A percentile compares a stretch with the other conserved stretches of the same genome.
Conservation (phyloP, 192 early-diverging fungal genomes). For the Coemansia sp. region DNA sequence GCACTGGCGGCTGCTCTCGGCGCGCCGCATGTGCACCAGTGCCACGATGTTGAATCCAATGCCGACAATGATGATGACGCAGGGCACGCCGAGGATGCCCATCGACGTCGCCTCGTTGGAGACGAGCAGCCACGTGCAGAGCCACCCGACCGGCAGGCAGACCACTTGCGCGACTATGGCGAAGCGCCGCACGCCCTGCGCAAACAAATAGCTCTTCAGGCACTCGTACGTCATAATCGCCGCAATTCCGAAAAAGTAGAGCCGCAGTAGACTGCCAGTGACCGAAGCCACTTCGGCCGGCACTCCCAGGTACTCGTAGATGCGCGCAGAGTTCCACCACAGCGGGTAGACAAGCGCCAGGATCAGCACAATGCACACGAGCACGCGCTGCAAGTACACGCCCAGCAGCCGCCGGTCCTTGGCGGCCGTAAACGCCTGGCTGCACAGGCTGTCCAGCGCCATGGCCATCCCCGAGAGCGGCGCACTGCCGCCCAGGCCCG, state of each 20-base stretch:
- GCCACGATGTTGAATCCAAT: conserved; percentile 57
- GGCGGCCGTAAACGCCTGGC: conserved; percentile 71
- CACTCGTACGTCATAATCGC: conserved; percentile 79
- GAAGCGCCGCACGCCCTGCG: conserved; percentile 89
- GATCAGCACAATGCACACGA: conserved; percentile 70
- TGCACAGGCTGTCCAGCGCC: conserved; percentile 77
- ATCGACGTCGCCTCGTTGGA: conserved; percentile 54
- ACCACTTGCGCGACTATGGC: conserved; percentile 71
- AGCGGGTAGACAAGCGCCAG: conserved; percentile 72
- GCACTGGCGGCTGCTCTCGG: conserved; percentile 65
- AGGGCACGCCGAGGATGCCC: conserved; percentile 72
- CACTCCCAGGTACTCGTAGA: conserved; percentile 36
- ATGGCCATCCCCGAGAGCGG: conserved; percentile 68
- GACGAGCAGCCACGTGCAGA: conserved; percentile 81
- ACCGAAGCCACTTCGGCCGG: conserved; percentile 69
- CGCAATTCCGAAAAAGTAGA: conserved; percentile 71
- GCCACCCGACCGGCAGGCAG: conserved; percentile 69
- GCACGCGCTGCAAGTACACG: conserved; percentile 74
- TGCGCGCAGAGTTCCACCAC: conserved; percentile 41
- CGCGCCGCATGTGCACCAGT: conserved; percentile 57
- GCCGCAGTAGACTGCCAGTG: conserved; percentile 66
- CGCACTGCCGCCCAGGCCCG: conserved; percentile 68
- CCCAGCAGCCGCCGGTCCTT: conserved; percentile 66
- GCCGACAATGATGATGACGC: conserved; percentile 62
- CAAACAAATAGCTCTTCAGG: conserved; percentile 82